Percentiles rank a stretch among this genome's conserved stretches.
phyloP scores from a whole-genome alignment of 352 stramenopile species.

The Thalassiosira tumida region DNA sequence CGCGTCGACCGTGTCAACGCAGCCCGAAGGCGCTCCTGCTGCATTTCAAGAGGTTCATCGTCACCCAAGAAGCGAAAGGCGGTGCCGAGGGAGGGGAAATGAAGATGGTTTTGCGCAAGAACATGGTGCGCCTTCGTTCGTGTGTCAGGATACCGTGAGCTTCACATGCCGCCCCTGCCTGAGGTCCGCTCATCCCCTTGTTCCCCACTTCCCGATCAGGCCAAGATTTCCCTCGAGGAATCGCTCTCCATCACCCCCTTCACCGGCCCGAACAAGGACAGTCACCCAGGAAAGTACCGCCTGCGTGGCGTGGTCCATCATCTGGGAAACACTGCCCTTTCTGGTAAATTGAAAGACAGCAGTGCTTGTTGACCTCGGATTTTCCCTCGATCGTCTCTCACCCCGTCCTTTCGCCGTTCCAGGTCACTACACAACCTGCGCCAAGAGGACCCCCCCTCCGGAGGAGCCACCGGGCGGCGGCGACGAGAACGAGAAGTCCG shows the following conservation, averaged over 20 bases:
- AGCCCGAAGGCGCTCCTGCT: slow-evolving; percentile 86
- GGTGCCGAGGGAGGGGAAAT: slow-evolving; percentile 31
- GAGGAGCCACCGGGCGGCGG: not conserved
- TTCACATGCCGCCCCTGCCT: not conserved
- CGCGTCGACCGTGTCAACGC: not conserved
- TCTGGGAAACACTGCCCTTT: slow-evolving; percentile 83
- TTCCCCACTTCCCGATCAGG: slow-evolving; percentile 17
- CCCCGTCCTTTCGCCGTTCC: too few species aligned
- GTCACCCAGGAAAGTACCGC: slow-evolving; percentile 63
- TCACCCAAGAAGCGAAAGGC: slow-evolving; percentile 78
- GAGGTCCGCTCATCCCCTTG: not conserved
- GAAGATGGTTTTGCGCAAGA: slow-evolving; percentile 87
- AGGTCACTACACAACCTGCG: slow-evolving; percentile 88
- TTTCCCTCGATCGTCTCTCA: too few species aligned
- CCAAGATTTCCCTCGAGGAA: slow-evolving; percentile 73
- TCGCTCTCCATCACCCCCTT: slow-evolving; percentile 73
- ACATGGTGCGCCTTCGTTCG: slow-evolving; percentile 73
- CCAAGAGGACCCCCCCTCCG: slow-evolving; percentile 48
- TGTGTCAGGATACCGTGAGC: not conserved
- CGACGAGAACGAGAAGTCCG: too few species aligned
- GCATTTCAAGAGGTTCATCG: slow-evolving; percentile 90
- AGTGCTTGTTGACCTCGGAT: too few species aligned
- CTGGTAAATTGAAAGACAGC: too few species aligned
- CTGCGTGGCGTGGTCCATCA: slow-evolving; percentile 87
- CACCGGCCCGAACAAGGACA: slow-evolving; percentile 29